Evolutionary conservation across 257 asterid genomes (phyloP), one percentile per base, ranked within the genome.

Genomic region (Mentha longifolia): DNA sequence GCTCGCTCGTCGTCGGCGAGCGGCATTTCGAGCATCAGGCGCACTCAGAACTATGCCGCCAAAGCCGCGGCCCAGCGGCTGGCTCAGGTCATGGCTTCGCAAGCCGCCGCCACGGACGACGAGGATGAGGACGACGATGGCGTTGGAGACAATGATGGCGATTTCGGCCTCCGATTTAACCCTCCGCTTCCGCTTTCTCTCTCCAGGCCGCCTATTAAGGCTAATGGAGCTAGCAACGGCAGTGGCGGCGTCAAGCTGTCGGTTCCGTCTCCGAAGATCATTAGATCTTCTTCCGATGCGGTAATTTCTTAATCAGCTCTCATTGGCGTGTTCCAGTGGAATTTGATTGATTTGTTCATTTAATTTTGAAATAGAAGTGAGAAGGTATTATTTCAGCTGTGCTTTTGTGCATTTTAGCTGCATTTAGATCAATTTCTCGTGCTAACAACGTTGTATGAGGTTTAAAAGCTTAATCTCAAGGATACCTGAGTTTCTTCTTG

Each of bases 51-150:
- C 83, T 85, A 64, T 16, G 99, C 99, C 4, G 99, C 99, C 13
- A 94, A 91, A 83, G 99, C 99, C 16, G 99, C 99, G 43, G 99
- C 99, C 50, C 99, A 91, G 84, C 89, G 99, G 11, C 97, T 94
- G 66, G 99, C 99, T 80, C 95, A 91, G 84, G 99, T 91, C 75
- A 94, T 91, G 99, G 97, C 98, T 30, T 93, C 97, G 46, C 96
- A 91, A 72, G 76, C 99, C 13, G 91, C 95, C 47, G 78, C 85
- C 52, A 79, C 75, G 61, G 75, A 85, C 52, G 83, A 81, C 58
- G 84, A 85, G 15, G 87, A 82, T 9, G 90, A 84, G 9, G 82
- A 82, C 11, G 95, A 86, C 16, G 89, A 72, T 3, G 85, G 74
- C 7, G 74, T 77, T 13, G 82, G 71, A 14, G 81, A 76, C 46